Evolutionary conservation across 371 early-diverging fungal species (phyloP).

Genomic region (Choanephora cucurbitarum): DNA sequence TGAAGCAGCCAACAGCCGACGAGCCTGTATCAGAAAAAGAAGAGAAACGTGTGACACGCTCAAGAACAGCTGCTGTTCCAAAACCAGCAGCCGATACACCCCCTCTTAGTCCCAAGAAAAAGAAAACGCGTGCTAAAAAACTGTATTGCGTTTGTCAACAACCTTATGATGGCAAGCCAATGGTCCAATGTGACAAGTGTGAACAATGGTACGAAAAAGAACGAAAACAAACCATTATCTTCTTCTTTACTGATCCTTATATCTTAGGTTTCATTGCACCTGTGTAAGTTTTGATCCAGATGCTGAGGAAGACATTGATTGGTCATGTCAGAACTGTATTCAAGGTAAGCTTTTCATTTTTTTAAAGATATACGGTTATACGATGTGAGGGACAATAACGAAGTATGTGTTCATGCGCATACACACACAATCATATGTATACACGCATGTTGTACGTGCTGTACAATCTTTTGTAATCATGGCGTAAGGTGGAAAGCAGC

Average conservation of each 20-base stretch:
- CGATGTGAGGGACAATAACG: neutral
- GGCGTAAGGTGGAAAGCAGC: neutral
- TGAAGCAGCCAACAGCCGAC: slow-evolving; percentile 7
- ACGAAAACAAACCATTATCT: slow-evolving; percentile 3
- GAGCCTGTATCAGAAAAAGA: neutral
- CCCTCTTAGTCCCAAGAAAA: slow-evolving; percentile 15
- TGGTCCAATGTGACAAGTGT: slow-evolving; percentile 81
- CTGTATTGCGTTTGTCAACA: slow-evolving; percentile 75
- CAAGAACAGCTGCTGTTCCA: neutral
- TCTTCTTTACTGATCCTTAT: neutral
- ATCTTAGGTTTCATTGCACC: slow-evolving; percentile 77
- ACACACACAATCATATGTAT: slow-evolving; percentile 3
- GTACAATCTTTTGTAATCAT: neutral
- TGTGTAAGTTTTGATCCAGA: slow-evolving; percentile 72
- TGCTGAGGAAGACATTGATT: slow-evolving; percentile 57
- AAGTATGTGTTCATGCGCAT: neutral
- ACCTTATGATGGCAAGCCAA: slow-evolving; percentile 71
- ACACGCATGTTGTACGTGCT: neutral
- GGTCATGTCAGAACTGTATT: slow-evolving; percentile 49
- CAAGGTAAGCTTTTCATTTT: slow-evolving; percentile 17
- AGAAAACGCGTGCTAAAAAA: slow-evolving; percentile 43
- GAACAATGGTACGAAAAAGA: slow-evolving; percentile 63
- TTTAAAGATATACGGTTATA: neutral
- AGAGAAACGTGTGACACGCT: slow-evolving; percentile 16
- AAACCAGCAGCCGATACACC: neutral